Evolutionary conservation across 208 protist species (phyloP).

Genomic region (Acanthamoeba pearcei): DNA sequence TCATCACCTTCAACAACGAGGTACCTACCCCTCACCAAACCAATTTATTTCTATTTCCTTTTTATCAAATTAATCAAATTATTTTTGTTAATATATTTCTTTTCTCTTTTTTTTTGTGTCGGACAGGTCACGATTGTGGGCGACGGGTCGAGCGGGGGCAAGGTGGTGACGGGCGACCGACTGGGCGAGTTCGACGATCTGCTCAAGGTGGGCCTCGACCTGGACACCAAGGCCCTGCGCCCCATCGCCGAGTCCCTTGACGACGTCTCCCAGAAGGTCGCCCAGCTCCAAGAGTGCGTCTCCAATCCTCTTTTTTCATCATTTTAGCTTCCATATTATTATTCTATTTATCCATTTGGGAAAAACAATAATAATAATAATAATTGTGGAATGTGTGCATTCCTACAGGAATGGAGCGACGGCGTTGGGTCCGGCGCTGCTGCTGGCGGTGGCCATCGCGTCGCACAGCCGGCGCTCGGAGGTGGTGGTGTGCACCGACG

Average conservation of each 20-base stretch:
- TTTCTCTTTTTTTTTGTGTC: neutral
- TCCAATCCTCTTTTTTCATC: neutral
- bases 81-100: too few species aligned
- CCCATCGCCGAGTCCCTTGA: slow-evolving; percentile 62
- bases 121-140: slow-evolving; percentile 32
- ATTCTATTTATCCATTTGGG: too few species aligned
- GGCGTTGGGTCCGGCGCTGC: slow-evolving; percentile 74
- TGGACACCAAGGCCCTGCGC: neutral
- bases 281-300: slow-evolving; percentile 4
- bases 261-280: slow-evolving; percentile 13
- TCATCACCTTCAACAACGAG: slow-evolving; percentile 77
- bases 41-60: too few species aligned
- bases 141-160: neutral
- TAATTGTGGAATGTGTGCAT: too few species aligned
- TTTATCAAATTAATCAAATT: too few species aligned
- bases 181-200: slow-evolving; percentile 62
- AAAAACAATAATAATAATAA: too few species aligned
- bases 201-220: neutral
- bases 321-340: neutral
- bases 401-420: slow-evolving; percentile 59
- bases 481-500: slow-evolving; percentile 79
- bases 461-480: slow-evolving; percentile 57
- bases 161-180: slow-evolving; percentile 71
- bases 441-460: slow-evolving; percentile 66
- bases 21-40: neutral